phyloP scores from a whole-genome alignment of 352 stramenopile species.

The Saprolegnia parasitica region DNA sequence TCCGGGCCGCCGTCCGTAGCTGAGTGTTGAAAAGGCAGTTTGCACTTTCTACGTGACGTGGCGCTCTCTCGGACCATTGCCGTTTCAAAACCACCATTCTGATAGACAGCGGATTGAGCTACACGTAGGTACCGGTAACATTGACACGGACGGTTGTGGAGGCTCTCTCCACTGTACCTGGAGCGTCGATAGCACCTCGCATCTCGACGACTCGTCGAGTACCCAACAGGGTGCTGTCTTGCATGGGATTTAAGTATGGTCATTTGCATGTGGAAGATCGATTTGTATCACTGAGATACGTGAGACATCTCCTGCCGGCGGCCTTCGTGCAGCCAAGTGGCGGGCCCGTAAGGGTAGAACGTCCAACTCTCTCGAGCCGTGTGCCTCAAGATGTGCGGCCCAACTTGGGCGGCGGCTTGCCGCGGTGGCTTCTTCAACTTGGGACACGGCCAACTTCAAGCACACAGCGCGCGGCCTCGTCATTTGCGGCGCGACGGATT shows the following conservation, averaged over 20 bases:
- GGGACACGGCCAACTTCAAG: constrained; percentile 13
- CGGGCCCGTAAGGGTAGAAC: neutral
- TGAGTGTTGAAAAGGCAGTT: neutral
- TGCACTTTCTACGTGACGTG: neutral
- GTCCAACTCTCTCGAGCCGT: constrained; percentile 3
- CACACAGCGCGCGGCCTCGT: no score
- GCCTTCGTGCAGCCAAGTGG: no score
- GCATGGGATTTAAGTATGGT: neutral
- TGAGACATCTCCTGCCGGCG: neutral
- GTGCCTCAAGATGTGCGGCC: neutral
- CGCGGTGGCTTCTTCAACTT: constrained; percentile 3
- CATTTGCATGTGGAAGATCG: neutral
- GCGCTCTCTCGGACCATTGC: no score
- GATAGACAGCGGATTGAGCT: no score
- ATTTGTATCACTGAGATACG: constrained; percentile 6
- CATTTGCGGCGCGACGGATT: neutral
- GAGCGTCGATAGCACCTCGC: no score
- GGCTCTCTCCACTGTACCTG: no score
- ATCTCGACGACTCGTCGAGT: no score
- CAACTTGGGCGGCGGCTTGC: neutral
- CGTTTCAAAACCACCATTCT: no score
- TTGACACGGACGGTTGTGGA: no score
- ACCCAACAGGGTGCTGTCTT: no score
- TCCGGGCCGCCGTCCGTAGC: neutral
- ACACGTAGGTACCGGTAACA: no score